Percentiles rank a stretch among this genome's conserved stretches.
Conservation (phyloP, 169 alveolate genomes). For the Plasmodium yoelii region DNA sequence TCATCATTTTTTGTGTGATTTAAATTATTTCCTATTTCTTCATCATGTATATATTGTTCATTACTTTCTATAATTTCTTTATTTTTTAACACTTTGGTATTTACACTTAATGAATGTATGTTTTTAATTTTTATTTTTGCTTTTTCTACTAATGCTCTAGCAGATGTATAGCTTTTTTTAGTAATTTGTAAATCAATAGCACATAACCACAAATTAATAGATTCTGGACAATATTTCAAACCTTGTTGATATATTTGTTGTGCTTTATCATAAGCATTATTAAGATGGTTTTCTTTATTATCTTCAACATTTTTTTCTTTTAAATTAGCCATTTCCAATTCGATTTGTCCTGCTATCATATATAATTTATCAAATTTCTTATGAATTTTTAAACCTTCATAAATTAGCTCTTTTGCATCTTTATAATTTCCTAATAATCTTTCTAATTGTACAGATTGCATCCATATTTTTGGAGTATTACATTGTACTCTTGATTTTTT, state of each 20-base stretch:
- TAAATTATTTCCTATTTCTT: constrained; percentile 76
- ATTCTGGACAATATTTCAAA: constrained; percentile 80
- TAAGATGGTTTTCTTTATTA: neutral
- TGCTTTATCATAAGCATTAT: constrained; percentile 28
- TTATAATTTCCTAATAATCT: constrained; percentile 87
- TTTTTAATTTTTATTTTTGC: constrained; percentile 83
- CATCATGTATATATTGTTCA: constrained; percentile 43
- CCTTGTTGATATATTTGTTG: constrained; percentile 80
- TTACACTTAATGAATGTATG: constrained; percentile 90
- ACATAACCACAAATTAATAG: constrained; percentile 91
- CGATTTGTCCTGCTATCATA: constrained; percentile 93
- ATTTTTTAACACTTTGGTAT: constrained; percentile 77
- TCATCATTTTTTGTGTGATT: constrained; percentile 74
- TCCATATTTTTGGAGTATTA: constrained; percentile 91
- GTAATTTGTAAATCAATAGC: constrained; percentile 88
- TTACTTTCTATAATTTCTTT: constrained; percentile 78
- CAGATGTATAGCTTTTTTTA: constrained; percentile 87
- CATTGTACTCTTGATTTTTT: constrained; percentile 91
- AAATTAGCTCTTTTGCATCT: constrained; percentile 85
- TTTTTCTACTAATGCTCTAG: constrained; percentile 93
- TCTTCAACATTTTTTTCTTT: neutral
- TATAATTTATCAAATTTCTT: constrained; percentile 91
- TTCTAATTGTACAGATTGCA: constrained; percentile 94
- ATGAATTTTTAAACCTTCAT: constrained; percentile 87
- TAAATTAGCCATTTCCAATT: constrained; percentile 79